Evolutionary conservation across 2,329 filamentous ascomycete species (phyloP).

Genomic region (Thyridium curvatum): DNA sequence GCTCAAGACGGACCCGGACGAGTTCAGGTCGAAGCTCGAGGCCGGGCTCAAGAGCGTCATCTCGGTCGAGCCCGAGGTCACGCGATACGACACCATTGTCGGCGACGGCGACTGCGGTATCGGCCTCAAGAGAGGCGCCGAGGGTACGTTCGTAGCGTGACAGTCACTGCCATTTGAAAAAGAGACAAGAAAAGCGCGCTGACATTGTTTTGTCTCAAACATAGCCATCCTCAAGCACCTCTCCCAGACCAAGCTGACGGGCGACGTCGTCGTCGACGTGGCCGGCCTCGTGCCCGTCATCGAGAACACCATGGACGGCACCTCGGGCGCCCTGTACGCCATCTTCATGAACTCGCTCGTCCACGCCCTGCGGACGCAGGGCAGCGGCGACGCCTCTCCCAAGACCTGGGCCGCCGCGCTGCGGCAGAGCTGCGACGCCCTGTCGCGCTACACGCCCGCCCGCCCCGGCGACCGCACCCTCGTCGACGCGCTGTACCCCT

Average conservation of each 20-base stretch:
- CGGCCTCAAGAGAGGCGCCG: constrained; percentile 79
- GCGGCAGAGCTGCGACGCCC: constrained; percentile 59
- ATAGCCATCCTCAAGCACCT: constrained; percentile 48
- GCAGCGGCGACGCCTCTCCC: constrained; percentile 29
- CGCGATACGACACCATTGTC: constrained; percentile 72
- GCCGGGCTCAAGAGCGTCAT: constrained; percentile 57
- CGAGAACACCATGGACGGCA: constrained; percentile 55
- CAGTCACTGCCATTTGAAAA: neutral
- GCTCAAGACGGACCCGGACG: constrained; percentile 44
- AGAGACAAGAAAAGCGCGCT: no score
- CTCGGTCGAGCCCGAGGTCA: constrained; percentile 63
- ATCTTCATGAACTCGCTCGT: constrained; percentile 88
- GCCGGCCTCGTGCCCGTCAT: constrained; percentile 46
- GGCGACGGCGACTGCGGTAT: constrained; percentile 89
- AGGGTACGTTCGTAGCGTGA: constrained; percentile 42
- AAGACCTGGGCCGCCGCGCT: constrained; percentile 58
- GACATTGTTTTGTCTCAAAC: neutral
- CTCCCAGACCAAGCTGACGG: constrained; percentile 33
- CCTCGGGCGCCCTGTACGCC: constrained; percentile 57
- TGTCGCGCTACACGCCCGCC: constrained; percentile 84
- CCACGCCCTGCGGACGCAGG: constrained; percentile 45
- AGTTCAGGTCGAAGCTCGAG: constrained; percentile 45
- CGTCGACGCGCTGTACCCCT: constrained; percentile 84
- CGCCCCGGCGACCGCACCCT: constrained; percentile 84
- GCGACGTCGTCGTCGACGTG: constrained; percentile 47